phyloP scores from a whole-genome alignment of 2,329 filamentous ascomycete species.

The Penicillium expansum region DNA sequence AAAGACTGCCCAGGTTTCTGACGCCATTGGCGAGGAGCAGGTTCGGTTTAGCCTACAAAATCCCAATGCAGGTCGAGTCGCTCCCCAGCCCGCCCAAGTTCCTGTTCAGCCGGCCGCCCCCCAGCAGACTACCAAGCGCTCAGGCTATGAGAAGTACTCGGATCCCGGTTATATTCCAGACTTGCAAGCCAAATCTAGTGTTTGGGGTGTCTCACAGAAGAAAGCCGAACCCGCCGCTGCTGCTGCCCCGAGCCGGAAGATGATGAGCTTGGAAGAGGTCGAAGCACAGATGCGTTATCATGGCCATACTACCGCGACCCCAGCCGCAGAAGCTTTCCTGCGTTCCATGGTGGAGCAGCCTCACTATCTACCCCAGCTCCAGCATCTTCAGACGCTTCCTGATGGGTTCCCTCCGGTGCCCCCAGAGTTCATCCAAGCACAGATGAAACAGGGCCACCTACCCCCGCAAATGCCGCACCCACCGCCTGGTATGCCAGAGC shows the following conservation, averaged over 20 bases:
- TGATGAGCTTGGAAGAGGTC: conserved; percentile 95
- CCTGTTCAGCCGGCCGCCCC: conserved; percentile 46
- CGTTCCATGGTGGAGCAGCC: conserved; percentile 28
- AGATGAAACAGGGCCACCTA: conserved; percentile 34
- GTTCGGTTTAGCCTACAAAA: conserved; percentile 75
- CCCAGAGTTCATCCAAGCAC: conserved; percentile 50
- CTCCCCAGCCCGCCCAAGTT: conserved; percentile 30
- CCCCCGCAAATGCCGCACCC: conserved; percentile 39
- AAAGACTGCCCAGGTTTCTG: conserved; percentile 80
- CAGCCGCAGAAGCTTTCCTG: conserved; percentile 30
- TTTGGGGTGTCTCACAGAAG: conserved; percentile 71
- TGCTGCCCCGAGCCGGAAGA: conserved; percentile 58
- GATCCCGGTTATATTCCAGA: conserved; percentile 82
- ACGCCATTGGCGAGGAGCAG: conserved; percentile 88
- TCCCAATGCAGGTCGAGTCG: conserved; percentile 47
- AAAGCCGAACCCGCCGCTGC: conserved; percentile 30
- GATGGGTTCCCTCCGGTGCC: conserved; percentile 37
- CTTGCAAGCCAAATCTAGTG: conserved; percentile 84
- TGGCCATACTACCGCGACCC: conserved; percentile 35
- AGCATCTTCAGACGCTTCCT: conserved; percentile 31
- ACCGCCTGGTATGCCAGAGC: conserved; percentile 43
- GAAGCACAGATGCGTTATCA: conserved; percentile 86
- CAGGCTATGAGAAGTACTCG: conserved; percentile 89
- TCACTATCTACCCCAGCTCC: conserved; percentile 34
- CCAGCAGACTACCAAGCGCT: conserved; percentile 61